These are phyloP conservation scores for Tulasnella sp. DNA, from an alignment of 768 basidiomycete genomes.

Conservation along the genomic window DNA sequence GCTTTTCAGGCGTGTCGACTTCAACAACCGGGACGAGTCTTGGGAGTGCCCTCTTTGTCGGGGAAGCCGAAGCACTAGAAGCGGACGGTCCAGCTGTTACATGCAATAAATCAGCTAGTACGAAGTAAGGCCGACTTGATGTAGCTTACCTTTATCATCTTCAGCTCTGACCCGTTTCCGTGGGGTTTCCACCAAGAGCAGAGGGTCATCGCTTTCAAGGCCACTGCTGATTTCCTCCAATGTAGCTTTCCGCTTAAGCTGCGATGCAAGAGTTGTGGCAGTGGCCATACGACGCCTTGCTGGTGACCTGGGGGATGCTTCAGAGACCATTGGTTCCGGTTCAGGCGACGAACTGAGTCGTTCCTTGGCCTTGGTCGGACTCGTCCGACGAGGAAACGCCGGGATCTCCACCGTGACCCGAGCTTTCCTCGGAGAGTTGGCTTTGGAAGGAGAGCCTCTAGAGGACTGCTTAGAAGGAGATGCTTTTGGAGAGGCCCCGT, in stretches of 20 bases:
- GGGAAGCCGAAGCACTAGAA: neutral
- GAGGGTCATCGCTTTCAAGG: conserved; percentile 23
- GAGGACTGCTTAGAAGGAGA: neutral
- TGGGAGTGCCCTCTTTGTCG: neutral
- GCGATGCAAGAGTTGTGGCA: neutral
- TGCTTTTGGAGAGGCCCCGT: neutral
- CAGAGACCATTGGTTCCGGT: neutral
- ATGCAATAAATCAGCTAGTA: neutral
- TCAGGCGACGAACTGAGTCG: neutral
- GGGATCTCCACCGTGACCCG: neutral
- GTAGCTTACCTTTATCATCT: neutral
- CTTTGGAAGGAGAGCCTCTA: neutral
- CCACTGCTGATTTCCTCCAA: conserved; percentile 13
- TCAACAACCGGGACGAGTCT: neutral
- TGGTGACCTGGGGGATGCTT: neutral
- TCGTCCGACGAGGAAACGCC: neutral
- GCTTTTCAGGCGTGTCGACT: neutral
- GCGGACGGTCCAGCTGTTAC: neutral
- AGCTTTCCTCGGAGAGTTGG: neutral
- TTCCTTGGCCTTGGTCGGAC: neutral
- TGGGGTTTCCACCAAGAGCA: conserved; percentile 16
- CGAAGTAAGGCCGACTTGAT: neutral
- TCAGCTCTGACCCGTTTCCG: conserved; percentile 14
- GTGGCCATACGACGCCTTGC: neutral
- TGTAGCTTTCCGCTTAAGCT: conserved; percentile 1